Evolutionary conservation across 306 rosid genomes (phyloP), one percentile per base, ranked within the genome.

Genomic region (Trifolium dubium): DNA sequence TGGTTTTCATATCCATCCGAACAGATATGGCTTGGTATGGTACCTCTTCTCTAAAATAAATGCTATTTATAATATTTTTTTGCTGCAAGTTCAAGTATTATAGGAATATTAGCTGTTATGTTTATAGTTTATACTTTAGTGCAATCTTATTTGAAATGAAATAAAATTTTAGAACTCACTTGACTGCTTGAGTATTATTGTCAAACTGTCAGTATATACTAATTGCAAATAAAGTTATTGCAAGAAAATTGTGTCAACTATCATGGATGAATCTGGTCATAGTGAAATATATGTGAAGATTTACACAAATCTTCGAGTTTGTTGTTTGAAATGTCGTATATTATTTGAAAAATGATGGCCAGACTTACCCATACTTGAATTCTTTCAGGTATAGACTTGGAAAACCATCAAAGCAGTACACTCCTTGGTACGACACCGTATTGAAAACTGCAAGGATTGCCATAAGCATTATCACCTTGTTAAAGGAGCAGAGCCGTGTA

Each of bases 1-100:
- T 94, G 92, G 58, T 94, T 77, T 89, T 87, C 76, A 85, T 92
- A 76, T 92, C 96, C 31, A 86, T 94, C 79, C 89, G 97, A 69
- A 94, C 99, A 13, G 99, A 94, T 78, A 75, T 90, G 90, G 96
- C 96, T 74, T 94, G 99, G 99, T 92, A 86, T 12, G 81, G 35
- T 71, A 49, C 67, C 40, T 69, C 73, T 67, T 81, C 59, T 64
- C 77, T 82, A 30, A 29, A 56, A 29, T 63, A 61, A 46, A 59
- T 77, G 32, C 46, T 39, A 15, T 66, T 10, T 37, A 34, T 60
- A 47, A 5, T 62, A 5, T 34, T 34, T 34, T 8, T 34, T 66
- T 61, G 41, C 54, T 71, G 18, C 49, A 56, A 47, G 66, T 15
- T 64, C 17, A 15, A 64, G 53, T 34, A 46, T 64, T 17, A 44